A percentile compares a stretch with the other conserved stretches of the same genome.
Conservation (phyloP, 129 eudicot genomes). For the Rutidosis leptorrhynchoides region DNA sequence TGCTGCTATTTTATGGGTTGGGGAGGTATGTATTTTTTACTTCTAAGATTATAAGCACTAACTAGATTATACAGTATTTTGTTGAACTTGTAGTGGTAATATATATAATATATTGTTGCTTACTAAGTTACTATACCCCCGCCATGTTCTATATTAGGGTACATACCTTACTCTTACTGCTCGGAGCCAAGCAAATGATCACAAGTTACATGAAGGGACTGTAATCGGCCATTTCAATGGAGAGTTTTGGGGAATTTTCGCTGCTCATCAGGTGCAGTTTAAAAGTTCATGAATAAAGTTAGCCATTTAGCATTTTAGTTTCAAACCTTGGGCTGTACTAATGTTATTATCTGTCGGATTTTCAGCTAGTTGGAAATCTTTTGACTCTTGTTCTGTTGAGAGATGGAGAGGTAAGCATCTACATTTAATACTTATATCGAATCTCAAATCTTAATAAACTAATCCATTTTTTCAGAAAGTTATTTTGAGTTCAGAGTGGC, state of each 20-base stretch:
- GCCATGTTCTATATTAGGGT: constrained; percentile 65
- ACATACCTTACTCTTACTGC: constrained; percentile 94
- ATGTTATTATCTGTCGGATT: constrained; percentile 15
- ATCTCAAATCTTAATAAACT: not conserved
- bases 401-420: constrained; percentile 62
- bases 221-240: constrained; percentile 92
- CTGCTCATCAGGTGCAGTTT: constrained; percentile 68
- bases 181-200: constrained; percentile 67
- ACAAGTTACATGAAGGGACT: constrained; percentile 74
- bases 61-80: not conserved
- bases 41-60: not conserved
- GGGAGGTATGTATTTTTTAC: constrained; percentile 51
- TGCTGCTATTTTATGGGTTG: constrained; percentile 99
- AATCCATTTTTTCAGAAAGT: not conserved
- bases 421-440: constrained; percentile 8
- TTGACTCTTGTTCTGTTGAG: constrained; percentile 70
- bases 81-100: not conserved
- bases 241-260: constrained; percentile 91
- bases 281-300: constrained; percentile 15
- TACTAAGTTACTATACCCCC: too few species aligned
- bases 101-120: constrained; percentile 15
- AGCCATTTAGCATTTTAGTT: not conserved
- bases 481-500: not conserved
- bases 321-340: not conserved
- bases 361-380: constrained; percentile 90